Conservation (phyloP, 345 rosid species). For the Stellera chamaejasme region DNA sequence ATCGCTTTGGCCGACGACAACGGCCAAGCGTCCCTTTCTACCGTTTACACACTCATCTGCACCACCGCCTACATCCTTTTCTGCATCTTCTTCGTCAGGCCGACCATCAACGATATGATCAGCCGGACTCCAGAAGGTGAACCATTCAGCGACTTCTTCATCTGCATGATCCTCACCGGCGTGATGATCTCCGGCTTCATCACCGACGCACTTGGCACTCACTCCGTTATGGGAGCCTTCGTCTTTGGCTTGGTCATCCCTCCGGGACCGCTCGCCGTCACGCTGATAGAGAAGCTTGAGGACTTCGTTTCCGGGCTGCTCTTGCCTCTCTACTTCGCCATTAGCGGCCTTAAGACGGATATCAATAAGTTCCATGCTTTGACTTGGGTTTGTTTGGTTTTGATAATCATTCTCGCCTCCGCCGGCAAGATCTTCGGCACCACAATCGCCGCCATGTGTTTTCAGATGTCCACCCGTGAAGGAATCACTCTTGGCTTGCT, state of each 20-base stretch:
- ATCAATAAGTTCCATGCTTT: constrained; percentile 28
- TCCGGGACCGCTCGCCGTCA: constrained; percentile 80
- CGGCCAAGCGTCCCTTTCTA: constrained; percentile 38
- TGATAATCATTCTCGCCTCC: constrained; percentile 47
- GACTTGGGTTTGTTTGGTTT: constrained; percentile 42
- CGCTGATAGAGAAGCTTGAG: constrained; percentile 86
- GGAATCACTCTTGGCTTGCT: constrained; percentile 81
- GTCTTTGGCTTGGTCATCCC: constrained; percentile 87
- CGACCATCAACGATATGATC: constrained; percentile 63
- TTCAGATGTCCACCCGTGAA: constrained; percentile 74
- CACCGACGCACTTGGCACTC: constrained; percentile 93
- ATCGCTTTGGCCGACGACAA: constrained; percentile 72
- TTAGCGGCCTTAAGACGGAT: constrained; percentile 87
- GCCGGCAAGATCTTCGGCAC: constrained; percentile 77
- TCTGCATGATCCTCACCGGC: constrained; percentile 84
- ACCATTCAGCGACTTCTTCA: constrained; percentile 60
- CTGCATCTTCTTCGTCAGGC: constrained; percentile 57
- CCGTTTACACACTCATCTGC: constrained; percentile 33
- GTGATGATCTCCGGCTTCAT: constrained; percentile 90
- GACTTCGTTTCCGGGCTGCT: constrained; percentile 96
- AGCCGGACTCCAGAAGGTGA: constrained; percentile 88
- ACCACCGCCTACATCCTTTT: constrained; percentile 65
- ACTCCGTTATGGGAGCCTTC: constrained; percentile 90
- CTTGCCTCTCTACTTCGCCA: constrained; percentile 85
- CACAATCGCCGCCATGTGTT: constrained; percentile 34